Conservation (phyloP, 768 basidiomycete species). For the Auriscalpium vulgare region DNA sequence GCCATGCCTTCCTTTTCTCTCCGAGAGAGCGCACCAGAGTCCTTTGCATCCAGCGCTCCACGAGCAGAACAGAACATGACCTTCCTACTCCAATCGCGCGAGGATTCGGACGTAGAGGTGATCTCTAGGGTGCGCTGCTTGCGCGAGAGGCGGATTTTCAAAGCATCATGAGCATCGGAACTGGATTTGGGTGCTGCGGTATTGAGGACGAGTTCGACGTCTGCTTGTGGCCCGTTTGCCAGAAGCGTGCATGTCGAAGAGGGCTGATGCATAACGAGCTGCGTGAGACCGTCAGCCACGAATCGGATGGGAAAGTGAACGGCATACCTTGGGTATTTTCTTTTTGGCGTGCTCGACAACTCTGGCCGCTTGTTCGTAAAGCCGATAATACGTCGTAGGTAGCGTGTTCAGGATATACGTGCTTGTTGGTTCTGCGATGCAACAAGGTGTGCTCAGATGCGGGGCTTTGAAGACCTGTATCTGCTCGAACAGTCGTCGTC, state of each 20-base stretch:
- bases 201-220: conserved; percentile 33
- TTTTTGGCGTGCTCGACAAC: conserved; percentile 42
- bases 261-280: conserved; percentile 34
- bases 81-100: conserved; percentile 5
- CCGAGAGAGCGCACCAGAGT: conserved; percentile 8
- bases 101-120: background rate
- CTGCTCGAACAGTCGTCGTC: conserved; percentile 20
- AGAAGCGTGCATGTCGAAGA: conserved; percentile 37
- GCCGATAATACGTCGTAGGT: conserved; percentile 34
- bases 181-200: background rate
- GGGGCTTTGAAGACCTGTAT: conserved; percentile 40
- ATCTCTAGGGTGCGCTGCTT: conserved; percentile 12
- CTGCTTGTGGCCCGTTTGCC: conserved; percentile 37
- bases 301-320: background rate
- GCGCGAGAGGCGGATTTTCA: conserved; percentile 11
- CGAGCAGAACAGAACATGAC: conserved; percentile 11
- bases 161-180: background rate
- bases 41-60: conserved; percentile 3
- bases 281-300: background rate
- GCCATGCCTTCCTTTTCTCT: conserved; percentile 9
- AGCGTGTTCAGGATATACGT: conserved; percentile 29
- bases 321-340: conserved; percentile 41
- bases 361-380: conserved; percentile 38
- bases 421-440: conserved; percentile 34
- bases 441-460: conserved; percentile 42